phyloP scores from a whole-genome alignment of 1,139 yeast species.

The Casaregolazyma suthepensis region DNA sequence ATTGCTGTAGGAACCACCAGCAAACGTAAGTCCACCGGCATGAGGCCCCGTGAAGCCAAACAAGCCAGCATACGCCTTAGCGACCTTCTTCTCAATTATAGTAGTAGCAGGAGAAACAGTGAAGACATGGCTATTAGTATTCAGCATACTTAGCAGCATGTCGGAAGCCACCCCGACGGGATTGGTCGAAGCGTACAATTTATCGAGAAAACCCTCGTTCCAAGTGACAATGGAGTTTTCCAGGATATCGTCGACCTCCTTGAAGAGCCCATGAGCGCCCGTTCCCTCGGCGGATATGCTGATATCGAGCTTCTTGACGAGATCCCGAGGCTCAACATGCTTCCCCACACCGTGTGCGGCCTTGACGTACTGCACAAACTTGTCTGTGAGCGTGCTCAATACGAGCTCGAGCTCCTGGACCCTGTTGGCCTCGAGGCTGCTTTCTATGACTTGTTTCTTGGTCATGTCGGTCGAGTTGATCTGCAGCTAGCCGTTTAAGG shows the following conservation, averaged over 20 bases:
- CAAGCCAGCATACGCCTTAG: slow-evolving; percentile 59
- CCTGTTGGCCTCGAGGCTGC: slow-evolving; percentile 33
- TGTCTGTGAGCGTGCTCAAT: slow-evolving; percentile 34
- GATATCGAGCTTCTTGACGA: slow-evolving; percentile 27
- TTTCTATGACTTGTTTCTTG: background rate
- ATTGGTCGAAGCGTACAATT: slow-evolving; percentile 75
- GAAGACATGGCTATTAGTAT: slow-evolving; percentile 81
- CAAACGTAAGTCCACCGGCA: slow-evolving; percentile 79
- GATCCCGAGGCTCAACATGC: slow-evolving; percentile 33
- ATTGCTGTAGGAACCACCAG: slow-evolving; percentile 88
- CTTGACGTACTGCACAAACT: slow-evolving; percentile 37
- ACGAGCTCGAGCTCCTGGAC: slow-evolving; percentile 42
- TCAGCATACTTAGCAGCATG: slow-evolving; percentile 58
- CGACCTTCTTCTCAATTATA: slow-evolving; percentile 63
- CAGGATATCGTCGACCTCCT: slow-evolving; percentile 52
- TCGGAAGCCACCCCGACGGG: slow-evolving; percentile 80
- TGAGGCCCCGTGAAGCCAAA: slow-evolving; percentile 51
- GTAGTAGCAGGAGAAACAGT: slow-evolving; percentile 82
- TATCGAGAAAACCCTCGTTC: slow-evolving; percentile 83
- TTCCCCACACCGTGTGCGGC: slow-evolving; percentile 37
- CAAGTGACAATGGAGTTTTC: slow-evolving; percentile 74
- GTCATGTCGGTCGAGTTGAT: slow-evolving; percentile 6
- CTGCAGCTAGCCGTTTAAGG: background rate
- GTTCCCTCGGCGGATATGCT: slow-evolving; percentile 33
- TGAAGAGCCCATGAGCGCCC: slow-evolving; percentile 40